phyloP scores from a whole-genome alignment of 75 land plant genomes.

The Sequoia sempervirens region DNA sequence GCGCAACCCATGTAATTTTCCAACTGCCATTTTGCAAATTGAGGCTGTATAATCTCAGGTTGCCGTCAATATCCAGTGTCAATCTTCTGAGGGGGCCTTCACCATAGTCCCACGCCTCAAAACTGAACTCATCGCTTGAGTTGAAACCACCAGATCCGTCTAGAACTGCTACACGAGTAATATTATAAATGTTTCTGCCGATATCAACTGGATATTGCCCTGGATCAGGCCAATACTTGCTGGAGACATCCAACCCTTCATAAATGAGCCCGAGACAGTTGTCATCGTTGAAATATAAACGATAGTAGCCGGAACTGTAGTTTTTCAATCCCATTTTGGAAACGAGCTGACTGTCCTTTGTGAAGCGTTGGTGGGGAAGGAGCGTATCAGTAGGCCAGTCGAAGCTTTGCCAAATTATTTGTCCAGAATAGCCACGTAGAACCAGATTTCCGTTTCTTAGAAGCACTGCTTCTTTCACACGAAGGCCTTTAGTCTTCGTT shows the following conservation, averaged over 20 bases:
- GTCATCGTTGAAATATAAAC: slow-evolving; percentile 18
- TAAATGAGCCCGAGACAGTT: no score
- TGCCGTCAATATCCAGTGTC: slow-evolving; percentile 16
- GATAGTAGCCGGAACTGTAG: slow-evolving; percentile 25
- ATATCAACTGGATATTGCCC: background rate
- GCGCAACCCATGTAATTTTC: no score
- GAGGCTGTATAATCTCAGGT: slow-evolving; percentile 42
- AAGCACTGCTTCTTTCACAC: slow-evolving; percentile 11
- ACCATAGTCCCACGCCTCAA: slow-evolving; percentile 36
- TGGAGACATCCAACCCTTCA: no score
- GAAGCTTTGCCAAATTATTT: slow-evolving; percentile 56
- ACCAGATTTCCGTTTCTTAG: slow-evolving; percentile 48
- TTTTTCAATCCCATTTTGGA: background rate
- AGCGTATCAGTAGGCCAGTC: slow-evolving; percentile 66
- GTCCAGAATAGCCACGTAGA: slow-evolving; percentile 15
- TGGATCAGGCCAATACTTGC: slow-evolving; percentile 6
- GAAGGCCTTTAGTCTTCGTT: slow-evolving; percentile 11
- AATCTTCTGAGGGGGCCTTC: slow-evolving; percentile 27
- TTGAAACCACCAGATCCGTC: slow-evolving; percentile 25
- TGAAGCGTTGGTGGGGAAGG: slow-evolving; percentile 31
- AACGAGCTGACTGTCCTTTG: slow-evolving; percentile 14
- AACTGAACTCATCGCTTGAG: slow-evolving; percentile 30
- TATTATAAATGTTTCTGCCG: slow-evolving; percentile 33
- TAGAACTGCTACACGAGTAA: slow-evolving; percentile 24
- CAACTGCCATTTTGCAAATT: no score